These are phyloP conservation scores for Xylariaceae sp. DNA, from an alignment of 2,329 filamentous ascomycete species.

Conservation along the genomic window DNA sequence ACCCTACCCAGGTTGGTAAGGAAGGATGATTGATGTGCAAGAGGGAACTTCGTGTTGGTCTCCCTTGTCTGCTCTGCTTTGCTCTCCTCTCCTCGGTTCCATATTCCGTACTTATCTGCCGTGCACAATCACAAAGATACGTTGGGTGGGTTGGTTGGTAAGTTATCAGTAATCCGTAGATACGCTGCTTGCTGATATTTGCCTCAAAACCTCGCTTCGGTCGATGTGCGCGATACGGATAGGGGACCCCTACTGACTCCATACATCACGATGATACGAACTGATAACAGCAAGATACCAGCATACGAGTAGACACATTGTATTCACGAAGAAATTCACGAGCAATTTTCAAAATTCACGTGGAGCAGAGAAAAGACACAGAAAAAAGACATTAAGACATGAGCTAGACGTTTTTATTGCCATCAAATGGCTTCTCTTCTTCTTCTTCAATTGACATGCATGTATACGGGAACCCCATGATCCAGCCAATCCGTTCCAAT, in stretches of 20 bases:
- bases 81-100: too few relatives aligned
- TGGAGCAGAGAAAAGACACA: background rate
- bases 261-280: background rate
- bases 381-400: background rate
- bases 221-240: too few relatives aligned
- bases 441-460: conserved; percentile 11
- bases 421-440: background rate
- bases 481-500: conserved; percentile 3
- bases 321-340: background rate
- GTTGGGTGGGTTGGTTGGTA: too few relatives aligned
- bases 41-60: too few relatives aligned
- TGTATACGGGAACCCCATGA: conserved; percentile 13
- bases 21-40: too few relatives aligned
- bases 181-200: too few relatives aligned
- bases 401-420: background rate
- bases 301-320: background rate
- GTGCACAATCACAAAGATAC: too few relatives aligned
- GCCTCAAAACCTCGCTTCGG: too few relatives aligned
- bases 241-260: background rate
- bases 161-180: too few relatives aligned
- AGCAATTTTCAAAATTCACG: background rate
- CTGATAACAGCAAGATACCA: background rate
- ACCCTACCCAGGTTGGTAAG: too few relatives aligned
- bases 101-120: too few relatives aligned
- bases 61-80: too few relatives aligned